Evolutionary conservation across 176 grass and related monocot species (phyloP), one percentile per base, ranked within the genome.

Genomic region (Dactylis glomerata): DNA sequence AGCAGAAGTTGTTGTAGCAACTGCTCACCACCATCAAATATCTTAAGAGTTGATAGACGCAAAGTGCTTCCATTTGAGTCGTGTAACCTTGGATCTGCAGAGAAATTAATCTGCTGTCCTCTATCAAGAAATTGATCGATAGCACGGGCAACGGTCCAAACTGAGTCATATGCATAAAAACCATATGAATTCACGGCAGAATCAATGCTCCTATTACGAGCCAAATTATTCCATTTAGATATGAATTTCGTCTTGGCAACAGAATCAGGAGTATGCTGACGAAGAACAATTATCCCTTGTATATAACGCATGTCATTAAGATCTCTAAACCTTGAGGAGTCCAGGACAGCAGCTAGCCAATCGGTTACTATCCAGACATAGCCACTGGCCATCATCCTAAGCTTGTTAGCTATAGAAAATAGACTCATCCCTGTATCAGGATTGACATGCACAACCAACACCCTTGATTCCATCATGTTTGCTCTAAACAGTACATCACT

Each of bases 311-410:
- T 79, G 64, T 27, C 64, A 79, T 90, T 88, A 51, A 40, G 30
- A 76, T 83, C 66, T 77, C 44, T 49, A 20, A 49, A 41, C 1
- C 16, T 46, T 2, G 86, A 89, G n/a, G 89, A 97, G 87, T 97
- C 94, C 80, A 97, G 52, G 88, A 94, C 91, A 72, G 94, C 79
- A 81, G 94, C 91, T 59, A 93, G 87, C 94, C 94, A 94, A 79
- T 94, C 91, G 24, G 94, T 93, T 84, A 88, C 91, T 67, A 97
- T 97, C 94, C 94, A 97, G 9, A 93, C 94, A 71, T 97, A 97
- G 72, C 91, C 94, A 67, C 64, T 80, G 73, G 13, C 67, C 47
- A 88, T 85, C 94, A 96, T 96, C 26, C 64, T 80, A 32, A 93
- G 83, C 42, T 87, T 89, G 55, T 85, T 86, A 54, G 94, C 91